Percentiles rank a stretch among this genome's conserved stretches.
Conservation (phyloP, 306 rosid genomes). For the Ammopiptanthus mongolicus region DNA sequence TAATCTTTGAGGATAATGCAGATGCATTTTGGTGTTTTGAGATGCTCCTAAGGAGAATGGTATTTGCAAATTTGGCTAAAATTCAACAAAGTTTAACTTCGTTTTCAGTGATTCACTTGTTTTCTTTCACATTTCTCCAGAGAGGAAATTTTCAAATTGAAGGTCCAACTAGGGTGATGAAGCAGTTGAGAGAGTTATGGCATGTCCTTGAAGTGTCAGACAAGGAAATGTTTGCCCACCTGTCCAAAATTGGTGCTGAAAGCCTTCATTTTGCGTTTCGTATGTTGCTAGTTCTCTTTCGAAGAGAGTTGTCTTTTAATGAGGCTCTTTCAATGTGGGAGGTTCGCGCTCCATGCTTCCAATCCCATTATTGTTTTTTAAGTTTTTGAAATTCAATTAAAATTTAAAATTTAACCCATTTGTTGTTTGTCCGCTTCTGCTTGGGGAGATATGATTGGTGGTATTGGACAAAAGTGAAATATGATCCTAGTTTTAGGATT, state of each 20-base stretch:
- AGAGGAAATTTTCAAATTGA: slow-evolving; percentile 93
- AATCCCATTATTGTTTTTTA: neutral
- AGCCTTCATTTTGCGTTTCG: slow-evolving; percentile 96
- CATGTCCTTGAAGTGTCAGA: slow-evolving; percentile 75
- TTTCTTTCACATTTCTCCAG: slow-evolving; percentile 38
- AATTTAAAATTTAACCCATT: neutral
- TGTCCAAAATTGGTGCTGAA: slow-evolving; percentile 87
- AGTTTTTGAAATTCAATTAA: neutral
- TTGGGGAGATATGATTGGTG: neutral
- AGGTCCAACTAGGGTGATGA: slow-evolving; percentile 94
- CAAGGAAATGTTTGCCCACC: slow-evolving; percentile 72
- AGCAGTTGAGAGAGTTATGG: slow-evolving; percentile 80
- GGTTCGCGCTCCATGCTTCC: slow-evolving; percentile 46
- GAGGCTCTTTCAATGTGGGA: slow-evolving; percentile 99
- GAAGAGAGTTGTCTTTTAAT: slow-evolving; percentile 79
- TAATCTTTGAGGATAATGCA: slow-evolving; percentile 90
- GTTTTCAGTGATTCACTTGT: slow-evolving; percentile 31
- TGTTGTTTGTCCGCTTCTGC: neutral
- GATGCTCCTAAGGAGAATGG: slow-evolving; percentile 98
- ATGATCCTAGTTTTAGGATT: slow-evolving; percentile 10
- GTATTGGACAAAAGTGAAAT: neutral
- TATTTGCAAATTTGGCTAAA: slow-evolving; percentile 42
- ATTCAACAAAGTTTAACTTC: slow-evolving; percentile 6
- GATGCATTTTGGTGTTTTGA: slow-evolving; percentile 99
- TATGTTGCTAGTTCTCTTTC: slow-evolving; percentile 92